Conservation (phyloP, 2,329 filamentous ascomycete species). For the Hawksworthiomyces lignivorus region DNA sequence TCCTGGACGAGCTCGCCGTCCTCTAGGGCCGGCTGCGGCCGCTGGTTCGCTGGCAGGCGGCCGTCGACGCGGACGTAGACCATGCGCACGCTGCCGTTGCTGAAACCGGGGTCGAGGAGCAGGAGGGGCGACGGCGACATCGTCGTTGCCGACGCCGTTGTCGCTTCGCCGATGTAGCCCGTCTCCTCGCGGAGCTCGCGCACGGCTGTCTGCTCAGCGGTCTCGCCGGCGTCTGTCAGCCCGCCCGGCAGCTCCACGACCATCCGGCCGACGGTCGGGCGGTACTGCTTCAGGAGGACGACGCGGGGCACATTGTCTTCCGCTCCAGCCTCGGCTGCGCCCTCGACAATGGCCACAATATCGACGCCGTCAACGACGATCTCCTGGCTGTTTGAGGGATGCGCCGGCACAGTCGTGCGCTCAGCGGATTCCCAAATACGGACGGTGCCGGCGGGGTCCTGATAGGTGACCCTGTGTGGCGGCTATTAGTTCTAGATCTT, state of each 20-base stretch:
- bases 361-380: conserved; percentile 64
- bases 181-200: conserved; percentile 61
- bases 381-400: conserved; percentile 41
- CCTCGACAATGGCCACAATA: conserved; percentile 61
- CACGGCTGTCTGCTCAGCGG: conserved; percentile 51
- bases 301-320: conserved; percentile 36
- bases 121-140: background rate
- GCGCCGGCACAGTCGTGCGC: conserved; percentile 49
- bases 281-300: conserved; percentile 59
- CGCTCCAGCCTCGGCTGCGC: conserved; percentile 31
- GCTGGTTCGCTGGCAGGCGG: conserved; percentile 58
- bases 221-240: conserved; percentile 55
- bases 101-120: conserved; percentile 51
- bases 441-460: conserved; percentile 49
- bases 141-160: conserved; percentile 13
- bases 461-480: conserved; percentile 46
- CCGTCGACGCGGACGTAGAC: conserved; percentile 69
- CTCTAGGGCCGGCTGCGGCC: conserved; percentile 62
- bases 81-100: conserved; percentile 60
- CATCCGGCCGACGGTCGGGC: conserved; percentile 52
- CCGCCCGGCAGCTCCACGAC: conserved; percentile 60
- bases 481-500: background rate
- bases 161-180: conserved; percentile 52
- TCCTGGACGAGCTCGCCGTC: conserved; percentile 73
- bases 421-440: conserved; percentile 68